These are phyloP conservation scores for Debaryomyces prosopidis DNA, from an alignment of 805 yeast genomes.

Conservation along the genomic window DNA sequence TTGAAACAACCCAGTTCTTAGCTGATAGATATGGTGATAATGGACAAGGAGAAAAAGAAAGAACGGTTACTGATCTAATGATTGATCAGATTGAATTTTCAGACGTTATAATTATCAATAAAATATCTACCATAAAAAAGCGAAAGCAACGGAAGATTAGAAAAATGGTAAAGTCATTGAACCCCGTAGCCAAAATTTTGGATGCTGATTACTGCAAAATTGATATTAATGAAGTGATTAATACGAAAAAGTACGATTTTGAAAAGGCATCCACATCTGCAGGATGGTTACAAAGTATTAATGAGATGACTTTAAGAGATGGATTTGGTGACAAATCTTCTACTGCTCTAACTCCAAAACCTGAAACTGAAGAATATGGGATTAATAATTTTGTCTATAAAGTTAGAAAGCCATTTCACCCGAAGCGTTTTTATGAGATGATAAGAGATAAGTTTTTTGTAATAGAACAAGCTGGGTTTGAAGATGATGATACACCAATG, in stretches of 20 bases:
- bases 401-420: conserved; percentile 46
- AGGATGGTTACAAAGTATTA: conserved; percentile 45
- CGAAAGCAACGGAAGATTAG: conserved; percentile 25
- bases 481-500: conserved; percentile 17
- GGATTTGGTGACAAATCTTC: conserved; percentile 23
- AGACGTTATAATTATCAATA: conserved; percentile 45
- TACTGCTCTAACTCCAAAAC: conserved; percentile 35
- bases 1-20: conserved; percentile 45
- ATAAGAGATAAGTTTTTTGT: conserved; percentile 36
- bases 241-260: conserved; percentile 39
- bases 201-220: conserved; percentile 38
- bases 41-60: conserved; percentile 42
- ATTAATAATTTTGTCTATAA: conserved; percentile 44
- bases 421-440: conserved; percentile 37
- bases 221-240: conserved; percentile 32
- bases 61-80: conserved; percentile 46
- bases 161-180: conserved; percentile 33
- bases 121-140: conserved; percentile 28
- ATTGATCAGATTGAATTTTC: conserved; percentile 50
- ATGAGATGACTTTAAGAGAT: conserved; percentile 35
- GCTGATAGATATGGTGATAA: conserved; percentile 40
- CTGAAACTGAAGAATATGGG: conserved; percentile 49
- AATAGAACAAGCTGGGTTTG: conserved; percentile 19
- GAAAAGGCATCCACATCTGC: conserved; percentile 44
- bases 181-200: conserved; percentile 43